phyloP scores from a whole-genome alignment of 768 basidiomycete species.

The Fistulinella prunicolor region DNA sequence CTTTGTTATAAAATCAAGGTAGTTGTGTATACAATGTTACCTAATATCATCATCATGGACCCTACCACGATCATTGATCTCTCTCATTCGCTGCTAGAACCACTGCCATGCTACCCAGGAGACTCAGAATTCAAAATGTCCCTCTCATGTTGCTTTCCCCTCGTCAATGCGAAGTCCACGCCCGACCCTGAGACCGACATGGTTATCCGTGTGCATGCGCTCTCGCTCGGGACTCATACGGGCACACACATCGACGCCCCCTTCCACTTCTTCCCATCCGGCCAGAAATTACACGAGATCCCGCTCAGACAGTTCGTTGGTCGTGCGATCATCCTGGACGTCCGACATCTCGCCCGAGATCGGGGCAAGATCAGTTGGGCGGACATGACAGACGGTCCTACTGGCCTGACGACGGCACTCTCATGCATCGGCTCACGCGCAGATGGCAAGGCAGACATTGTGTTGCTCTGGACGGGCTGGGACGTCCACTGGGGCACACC shows the following conservation, averaged over 20 bases:
- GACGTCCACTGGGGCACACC: slow-evolving; percentile 49
- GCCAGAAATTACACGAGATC: slow-evolving; percentile 56
- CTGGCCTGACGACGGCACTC: not conserved
- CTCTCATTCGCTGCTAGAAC: slow-evolving; percentile 23
- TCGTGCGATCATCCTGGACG: slow-evolving; percentile 53
- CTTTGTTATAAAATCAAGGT: too few relatives aligned
- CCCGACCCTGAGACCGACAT: slow-evolving; percentile 3
- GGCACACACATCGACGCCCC: slow-evolving; percentile 83
- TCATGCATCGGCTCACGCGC: slow-evolving; percentile 23
- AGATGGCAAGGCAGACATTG: slow-evolving; percentile 33
- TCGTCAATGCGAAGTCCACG: too few relatives aligned
- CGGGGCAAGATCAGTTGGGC: slow-evolving; percentile 57
- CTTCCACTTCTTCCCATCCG: slow-evolving; percentile 62
- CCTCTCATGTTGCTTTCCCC: slow-evolving; percentile 17
- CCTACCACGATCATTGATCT: slow-evolving; percentile 23
- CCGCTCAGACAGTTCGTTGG: slow-evolving; percentile 52
- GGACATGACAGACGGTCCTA: slow-evolving; percentile 10
- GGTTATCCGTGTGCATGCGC: slow-evolving; percentile 27
- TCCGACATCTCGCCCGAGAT: slow-evolving; percentile 39
- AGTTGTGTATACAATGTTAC: too few relatives aligned
- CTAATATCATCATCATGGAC: too few relatives aligned
- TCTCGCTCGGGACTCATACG: slow-evolving; percentile 65
- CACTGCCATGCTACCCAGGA: slow-evolving; percentile 27
- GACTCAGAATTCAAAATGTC: slow-evolving; percentile 24
- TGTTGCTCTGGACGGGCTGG: slow-evolving; percentile 72